Evolutionary conservation across 768 basidiomycete species (phyloP).

Genomic region (Lactifluus subvellereus): DNA sequence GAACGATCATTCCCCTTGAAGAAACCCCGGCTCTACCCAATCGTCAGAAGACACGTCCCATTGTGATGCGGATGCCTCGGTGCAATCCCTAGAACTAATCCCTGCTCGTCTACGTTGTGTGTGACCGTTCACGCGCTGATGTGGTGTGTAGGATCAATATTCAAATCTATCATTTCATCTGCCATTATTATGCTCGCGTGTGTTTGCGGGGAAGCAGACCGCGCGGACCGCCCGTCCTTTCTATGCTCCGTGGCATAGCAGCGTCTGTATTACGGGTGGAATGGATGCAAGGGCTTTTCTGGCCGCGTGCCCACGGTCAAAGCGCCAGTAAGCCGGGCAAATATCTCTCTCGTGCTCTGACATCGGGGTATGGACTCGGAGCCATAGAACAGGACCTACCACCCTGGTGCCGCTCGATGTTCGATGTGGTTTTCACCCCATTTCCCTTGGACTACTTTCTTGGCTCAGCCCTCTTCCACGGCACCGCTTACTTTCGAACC

Average conservation of each 20-base stretch:
- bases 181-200: no score
- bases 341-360: not conserved
- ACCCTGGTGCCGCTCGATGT: not conserved
- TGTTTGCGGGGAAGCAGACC: not conserved
- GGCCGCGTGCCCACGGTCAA: not conserved
- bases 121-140: slow-evolving; percentile 3
- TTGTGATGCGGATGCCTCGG: not conserved
- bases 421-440: not conserved
- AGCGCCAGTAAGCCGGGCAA: not conserved
- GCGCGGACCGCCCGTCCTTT: not conserved
- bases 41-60: not conserved
- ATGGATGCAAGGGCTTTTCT: not conserved
- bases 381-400: not conserved
- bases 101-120: not conserved
- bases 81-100: not conserved
- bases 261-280: not conserved
- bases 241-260: not conserved
- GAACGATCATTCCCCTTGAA: not conserved
- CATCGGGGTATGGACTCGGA: not conserved
- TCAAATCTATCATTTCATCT: not conserved
- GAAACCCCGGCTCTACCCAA: not conserved
- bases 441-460: not conserved
- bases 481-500: no score
- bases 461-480: no score
- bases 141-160: not conserved